These are phyloP conservation scores for Heritiera littoralis DNA, from an alignment of 345 rosid species.

Conservation along the genomic window DNA sequence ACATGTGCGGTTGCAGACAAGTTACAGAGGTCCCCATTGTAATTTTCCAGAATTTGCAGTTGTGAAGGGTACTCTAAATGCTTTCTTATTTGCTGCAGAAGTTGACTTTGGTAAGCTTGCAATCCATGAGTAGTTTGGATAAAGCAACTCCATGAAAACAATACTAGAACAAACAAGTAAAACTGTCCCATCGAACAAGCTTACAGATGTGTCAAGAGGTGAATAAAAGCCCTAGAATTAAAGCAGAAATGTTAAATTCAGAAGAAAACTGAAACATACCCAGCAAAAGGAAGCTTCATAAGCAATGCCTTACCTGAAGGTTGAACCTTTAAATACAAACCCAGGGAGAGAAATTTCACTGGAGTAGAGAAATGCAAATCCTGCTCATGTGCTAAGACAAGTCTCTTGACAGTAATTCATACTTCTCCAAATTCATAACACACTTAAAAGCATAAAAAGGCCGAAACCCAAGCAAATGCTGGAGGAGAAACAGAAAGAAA, in stretches of 20 bases:
- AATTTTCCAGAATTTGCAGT: constrained; percentile 57
- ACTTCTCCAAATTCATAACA: constrained; percentile 8
- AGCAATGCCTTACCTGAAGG: constrained; percentile 21
- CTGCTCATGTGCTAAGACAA: background rate
- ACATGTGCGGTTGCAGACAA: constrained; percentile 56
- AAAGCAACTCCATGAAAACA: constrained; percentile 44
- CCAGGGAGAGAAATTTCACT: constrained; percentile 3
- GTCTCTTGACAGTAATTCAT: background rate
- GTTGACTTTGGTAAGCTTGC: constrained; percentile 61
- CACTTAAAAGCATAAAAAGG: constrained; percentile 5
- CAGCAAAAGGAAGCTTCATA: constrained; percentile 15
- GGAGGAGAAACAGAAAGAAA: background rate
- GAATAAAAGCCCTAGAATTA: constrained; percentile 30
- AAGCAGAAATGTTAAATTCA: constrained; percentile 16
- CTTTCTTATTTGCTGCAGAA: constrained; percentile 71
- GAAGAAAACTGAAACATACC: constrained; percentile 26
- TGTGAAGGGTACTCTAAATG: constrained; percentile 81
- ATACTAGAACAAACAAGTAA: constrained; percentile 36
- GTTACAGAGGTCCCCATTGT: constrained; percentile 69
- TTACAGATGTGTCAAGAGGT: constrained; percentile 16
- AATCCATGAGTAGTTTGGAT: constrained; percentile 50
- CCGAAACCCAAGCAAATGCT: constrained; percentile 25
- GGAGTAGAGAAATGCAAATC: constrained; percentile 9
- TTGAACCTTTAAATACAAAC: background rate
- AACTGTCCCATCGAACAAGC: constrained; percentile 41